Evolutionary conservation across 805 yeast genomes (phyloP), one percentile per base, ranked within the genome.

Genomic region (Candida succiphila): DNA sequence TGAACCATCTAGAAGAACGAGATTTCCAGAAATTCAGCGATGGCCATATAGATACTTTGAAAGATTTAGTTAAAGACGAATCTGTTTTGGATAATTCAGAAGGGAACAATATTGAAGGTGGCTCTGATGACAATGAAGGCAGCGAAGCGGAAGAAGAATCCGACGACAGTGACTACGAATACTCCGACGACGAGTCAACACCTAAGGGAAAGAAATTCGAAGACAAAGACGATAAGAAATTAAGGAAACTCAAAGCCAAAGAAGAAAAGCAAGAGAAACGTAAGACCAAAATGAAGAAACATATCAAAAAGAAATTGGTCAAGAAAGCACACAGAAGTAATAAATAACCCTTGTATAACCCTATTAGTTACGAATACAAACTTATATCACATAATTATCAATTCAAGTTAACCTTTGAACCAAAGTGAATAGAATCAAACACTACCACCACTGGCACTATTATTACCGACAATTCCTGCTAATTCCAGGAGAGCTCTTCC

Each of bases 1-100:
- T 92, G 61, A 76, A 86, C 59, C 75, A 89, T 61, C 51, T 88
- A 53, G 84, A 92, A 51, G 98, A 92, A 49, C 68, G 95, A 39
- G 98, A 92, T 53, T 85, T 83, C 44, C 78, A 74, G 31, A 78
- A 81, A 46, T 82, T 83, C 43, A 64, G 76, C 1, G 74, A 76
- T 39, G 96, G 96, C 19, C 77, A 84, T 43, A 81, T 85, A 26
- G 86, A 78, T 41, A 78, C 89, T 2, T 63, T 92, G 41, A 78
- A 72, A 36, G 78, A 77, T 33, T 56, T 82, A 31, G 74, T 75
- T 25, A 72, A 66, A n/a, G 61, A 60, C 17, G 61, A 34, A 10
- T 44, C 45, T 1, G 40, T 47, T 2, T 35, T 54, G 7, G 61
- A 54, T 14, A 44, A 51, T 29, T 10, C 10, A 8, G 43, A 37